Evolutionary conservation across 2,329 filamentous ascomycete species (phyloP), one percentile per base, ranked within the genome.

Genomic region (Passalora sequoiae): DNA sequence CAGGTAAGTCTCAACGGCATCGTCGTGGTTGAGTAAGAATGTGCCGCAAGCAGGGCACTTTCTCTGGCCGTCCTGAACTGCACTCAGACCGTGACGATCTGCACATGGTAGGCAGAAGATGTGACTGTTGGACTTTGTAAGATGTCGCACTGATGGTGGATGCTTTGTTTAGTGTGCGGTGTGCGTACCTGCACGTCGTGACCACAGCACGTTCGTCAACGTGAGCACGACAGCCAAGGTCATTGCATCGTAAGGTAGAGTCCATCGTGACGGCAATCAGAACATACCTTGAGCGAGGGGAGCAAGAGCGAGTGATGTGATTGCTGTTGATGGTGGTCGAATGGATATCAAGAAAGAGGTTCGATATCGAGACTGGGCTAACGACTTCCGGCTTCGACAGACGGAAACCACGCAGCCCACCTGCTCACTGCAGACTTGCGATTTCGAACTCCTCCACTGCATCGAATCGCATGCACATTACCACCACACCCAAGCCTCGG

Each of bases 101-200:
- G 85, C 83, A 59, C 91, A 97, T 13, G 78, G 70, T 2, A 81
- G 66, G 61, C 91, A 96, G 67, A 94, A 94, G 30, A 94, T 83
- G 65, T 96, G 91, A 50, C 89, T 89, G 39, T 12, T n/a, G n/a
- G n/a, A n/a, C n/a, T n/a, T n/a, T n/a, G n/a, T n/a, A n/a, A n/a
- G n/a, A n/a, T n/a, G n/a, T n/a, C n/a, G n/a, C n/a, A n/a, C n/a
- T n/a, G n/a, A n/a, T n/a, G n/a, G n/a, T n/a, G n/a, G n/a, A n/a
- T n/a, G n/a, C n/a, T n/a, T n/a, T n/a, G n/a, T n/a, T n/a, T n/a
- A n/a, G n/a, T n/a, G n/a, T n/a, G n/a, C n/a, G n/a, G n/a, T n/a
- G 19, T 6, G 3, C 2, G 24, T 62, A 86, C 87, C 84, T 88
- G 78, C 89, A 97, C 10, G 86, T 92, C 4, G 89, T 95, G 24